These are phyloP conservation scores for Aspergillus hortae DNA, from an alignment of 2,329 filamentous ascomycete species.

Conservation along the genomic window DNA sequence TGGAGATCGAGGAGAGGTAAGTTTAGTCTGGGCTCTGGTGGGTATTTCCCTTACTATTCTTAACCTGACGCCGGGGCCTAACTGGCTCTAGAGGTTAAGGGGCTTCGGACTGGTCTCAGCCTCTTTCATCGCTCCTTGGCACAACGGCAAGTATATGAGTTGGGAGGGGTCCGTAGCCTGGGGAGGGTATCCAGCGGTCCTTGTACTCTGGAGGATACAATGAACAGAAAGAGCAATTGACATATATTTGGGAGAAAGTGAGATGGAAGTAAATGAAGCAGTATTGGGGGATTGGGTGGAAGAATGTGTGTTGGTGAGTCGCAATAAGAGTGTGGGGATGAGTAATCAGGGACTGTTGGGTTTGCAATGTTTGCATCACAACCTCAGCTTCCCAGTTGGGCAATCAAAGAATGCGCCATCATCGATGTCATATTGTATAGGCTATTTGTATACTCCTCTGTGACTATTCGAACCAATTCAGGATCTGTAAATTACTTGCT, in stretches of 20 bases:
- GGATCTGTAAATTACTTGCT: too few relatives aligned
- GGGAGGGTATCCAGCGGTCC: too few relatives aligned
- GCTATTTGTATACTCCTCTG: too few relatives aligned
- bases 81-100: not conserved
- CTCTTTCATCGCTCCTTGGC: constrained; percentile 13
- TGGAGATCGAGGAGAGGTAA: constrained; percentile 7
- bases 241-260: too few relatives aligned
- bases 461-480: too few relatives aligned
- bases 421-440: not conserved
- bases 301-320: too few relatives aligned
- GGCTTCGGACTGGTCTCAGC: constrained; percentile 4
- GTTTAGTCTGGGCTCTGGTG: constrained; percentile 7
- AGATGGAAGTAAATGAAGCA: too few relatives aligned
- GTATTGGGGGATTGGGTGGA: too few relatives aligned
- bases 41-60: constrained; percentile 15
- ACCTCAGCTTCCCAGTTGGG: not conserved
- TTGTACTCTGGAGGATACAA: too few relatives aligned
- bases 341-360: not conserved
- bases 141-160: not conserved
- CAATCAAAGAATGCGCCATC: not conserved
- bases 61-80: constrained; percentile 8
- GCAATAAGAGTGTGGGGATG: too few relatives aligned
- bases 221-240: too few relatives aligned
- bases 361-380: not conserved
- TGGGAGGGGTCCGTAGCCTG: too few relatives aligned